Percentiles rank a stretch among this genome's conserved stretches.
Conservation (phyloP, 768 basidiomycete species). For the Exidia glandulosa region DNA sequence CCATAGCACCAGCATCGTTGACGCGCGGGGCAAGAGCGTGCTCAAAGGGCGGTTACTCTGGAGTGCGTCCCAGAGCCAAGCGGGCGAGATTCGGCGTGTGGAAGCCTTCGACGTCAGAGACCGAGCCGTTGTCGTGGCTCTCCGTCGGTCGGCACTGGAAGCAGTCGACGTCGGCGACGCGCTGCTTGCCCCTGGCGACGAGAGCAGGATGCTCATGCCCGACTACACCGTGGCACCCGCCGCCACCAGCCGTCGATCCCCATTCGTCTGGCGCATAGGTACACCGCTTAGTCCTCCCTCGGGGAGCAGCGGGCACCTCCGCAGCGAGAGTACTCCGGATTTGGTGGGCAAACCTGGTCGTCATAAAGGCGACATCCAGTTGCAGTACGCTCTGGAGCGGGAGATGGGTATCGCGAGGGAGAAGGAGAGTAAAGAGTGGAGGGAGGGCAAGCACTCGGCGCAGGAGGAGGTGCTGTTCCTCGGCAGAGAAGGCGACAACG, state of each 20-base stretch:
- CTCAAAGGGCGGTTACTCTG: slow-evolving; percentile 71
- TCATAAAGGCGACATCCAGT: neutral
- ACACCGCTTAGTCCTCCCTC: slow-evolving; percentile 34
- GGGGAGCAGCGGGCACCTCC: neutral
- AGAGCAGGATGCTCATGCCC: slow-evolving; percentile 62
- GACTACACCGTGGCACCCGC: slow-evolving; percentile 53
- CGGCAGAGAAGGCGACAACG: slow-evolving; percentile 62
- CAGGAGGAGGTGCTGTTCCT: slow-evolving; percentile 70
- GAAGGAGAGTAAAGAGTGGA: neutral
- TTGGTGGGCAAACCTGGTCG: neutral
- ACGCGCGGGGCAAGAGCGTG: slow-evolving; percentile 75
- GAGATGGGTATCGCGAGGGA: too few species aligned
- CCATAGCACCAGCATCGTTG: slow-evolving; percentile 79
- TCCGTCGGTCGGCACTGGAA: slow-evolving; percentile 80
- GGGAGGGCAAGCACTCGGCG: neutral
- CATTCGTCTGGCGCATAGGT: slow-evolving; percentile 79
- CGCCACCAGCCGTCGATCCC: slow-evolving; percentile 54
- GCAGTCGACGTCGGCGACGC: slow-evolving; percentile 74
- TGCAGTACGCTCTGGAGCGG: neutral
- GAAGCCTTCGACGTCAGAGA: slow-evolving; percentile 74
- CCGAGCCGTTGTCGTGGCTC: slow-evolving; percentile 68
- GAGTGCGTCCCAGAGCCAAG: slow-evolving; percentile 56
- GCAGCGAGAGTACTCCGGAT: neutral
- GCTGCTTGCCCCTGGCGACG: slow-evolving; percentile 66
- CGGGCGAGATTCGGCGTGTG: slow-evolving; percentile 75